Percentiles rank a stretch among this genome's conserved stretches.
phyloP scores from a whole-genome alignment of 345 rosid genomes.

The Murraya koenigii region DNA sequence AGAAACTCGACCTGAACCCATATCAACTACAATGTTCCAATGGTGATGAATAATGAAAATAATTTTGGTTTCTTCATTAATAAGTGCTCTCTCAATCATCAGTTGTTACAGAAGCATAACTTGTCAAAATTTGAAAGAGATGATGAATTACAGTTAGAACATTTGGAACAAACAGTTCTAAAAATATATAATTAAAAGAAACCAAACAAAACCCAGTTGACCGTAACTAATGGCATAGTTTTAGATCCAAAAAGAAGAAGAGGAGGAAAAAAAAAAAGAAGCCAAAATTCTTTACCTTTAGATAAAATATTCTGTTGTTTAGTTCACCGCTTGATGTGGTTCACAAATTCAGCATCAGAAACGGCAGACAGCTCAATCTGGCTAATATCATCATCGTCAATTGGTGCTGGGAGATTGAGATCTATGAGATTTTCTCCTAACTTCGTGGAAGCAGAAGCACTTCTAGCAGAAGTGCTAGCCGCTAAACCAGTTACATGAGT shows the following conservation, averaged over 20 bases:
- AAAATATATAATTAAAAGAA: conserved; percentile 21
- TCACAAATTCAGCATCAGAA: conserved; percentile 59
- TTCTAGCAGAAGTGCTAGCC: conserved; percentile 25
- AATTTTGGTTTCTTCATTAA: conserved; percentile 9
- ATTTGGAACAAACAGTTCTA: conserved; percentile 32
- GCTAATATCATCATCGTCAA: conserved; percentile 61
- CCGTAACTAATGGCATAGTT: conserved; percentile 24
- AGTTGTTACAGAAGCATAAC: conserved; percentile 43
- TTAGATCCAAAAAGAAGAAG: conserved; percentile 38
- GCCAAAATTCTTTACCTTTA: conserved; percentile 42
- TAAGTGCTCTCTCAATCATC: conserved; percentile 22
- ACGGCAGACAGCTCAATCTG: conserved; percentile 68
- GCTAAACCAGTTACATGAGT: conserved; percentile 56
- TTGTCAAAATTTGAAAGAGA: conserved; percentile 15
- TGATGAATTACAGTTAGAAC: conserved; percentile 44
- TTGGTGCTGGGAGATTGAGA: conserved; percentile 91
- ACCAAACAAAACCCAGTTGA: conserved; percentile 17
- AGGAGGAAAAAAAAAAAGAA: conserved; percentile 18
- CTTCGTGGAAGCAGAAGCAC: conserved; percentile 15
- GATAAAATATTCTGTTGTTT: conserved; percentile 18
- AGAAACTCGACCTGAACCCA: conserved; percentile 15
- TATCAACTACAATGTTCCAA: neutral
- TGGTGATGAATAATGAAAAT: neutral
- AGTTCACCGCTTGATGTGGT: conserved; percentile 32
- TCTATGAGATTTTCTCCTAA: conserved; percentile 54